A percentile compares a stretch with the other conserved stretches of the same genome.
These are phyloP conservation scores for Solanum lycopersicoides DNA, from an alignment of 257 asterid genomes.

Conservation along the genomic window DNA sequence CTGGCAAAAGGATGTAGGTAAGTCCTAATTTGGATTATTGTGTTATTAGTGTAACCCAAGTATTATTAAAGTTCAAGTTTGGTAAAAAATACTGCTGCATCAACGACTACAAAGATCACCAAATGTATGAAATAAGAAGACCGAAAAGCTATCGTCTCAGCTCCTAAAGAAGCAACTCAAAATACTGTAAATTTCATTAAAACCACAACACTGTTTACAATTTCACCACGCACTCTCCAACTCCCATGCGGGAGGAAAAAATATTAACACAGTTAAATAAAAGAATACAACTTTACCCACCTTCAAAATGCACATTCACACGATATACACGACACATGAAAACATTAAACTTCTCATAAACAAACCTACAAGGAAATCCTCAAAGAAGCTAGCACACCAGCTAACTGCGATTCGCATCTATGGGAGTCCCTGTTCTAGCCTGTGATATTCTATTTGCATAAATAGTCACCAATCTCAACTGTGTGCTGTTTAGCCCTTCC, in stretches of 20 bases:
- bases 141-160: neutral
- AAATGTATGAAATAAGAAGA: neutral
- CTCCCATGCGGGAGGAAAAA: conserved; percentile 1
- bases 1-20: neutral
- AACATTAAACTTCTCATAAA: conserved; percentile 14
- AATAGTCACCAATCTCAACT: conserved; percentile 79
- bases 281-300: conserved; percentile 5
- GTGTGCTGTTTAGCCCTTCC: conserved; percentile 92
- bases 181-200: conserved; percentile 1
- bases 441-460: conserved; percentile 97
- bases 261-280: neutral
- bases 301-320: conserved; percentile 6
- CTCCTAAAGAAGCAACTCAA: neutral
- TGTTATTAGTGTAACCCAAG: neutral
- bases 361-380: conserved; percentile 7
- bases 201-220: neutral
- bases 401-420: conserved; percentile 48
- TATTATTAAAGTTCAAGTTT: neutral
- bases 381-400: neutral
- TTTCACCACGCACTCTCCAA: conserved; percentile 1
- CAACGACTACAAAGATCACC: neutral
- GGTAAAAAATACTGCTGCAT: neutral
- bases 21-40: too few relatives aligned
- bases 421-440: conserved; percentile 85
- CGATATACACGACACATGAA: neutral